Evolutionary conservation across 257 asterid species (phyloP), one percentile per base, ranked within the genome.

Genomic region (Solanum ossicruentum): DNA sequence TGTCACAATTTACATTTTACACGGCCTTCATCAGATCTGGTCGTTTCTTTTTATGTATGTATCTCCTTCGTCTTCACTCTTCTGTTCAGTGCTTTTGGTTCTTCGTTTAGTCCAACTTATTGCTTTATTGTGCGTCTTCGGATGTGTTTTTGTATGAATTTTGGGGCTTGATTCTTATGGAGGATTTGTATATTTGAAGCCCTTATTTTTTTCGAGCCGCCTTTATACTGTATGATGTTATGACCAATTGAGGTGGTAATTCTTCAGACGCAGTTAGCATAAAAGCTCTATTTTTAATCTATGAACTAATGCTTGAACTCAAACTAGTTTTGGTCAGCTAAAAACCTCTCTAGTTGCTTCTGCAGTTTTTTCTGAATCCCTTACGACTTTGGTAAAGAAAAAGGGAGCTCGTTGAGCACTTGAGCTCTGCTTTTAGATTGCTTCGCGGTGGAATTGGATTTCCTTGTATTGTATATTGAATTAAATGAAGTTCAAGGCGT

Each of bases 401-500:
- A 63, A 16, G 41, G 11, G 57, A 5, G 75, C 84, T 2, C 21
- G 70, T n/a, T 7, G 54, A 13, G 32, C 77, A 20, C 56, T 51
- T 61, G 65, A 58, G 67, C 18, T 0, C 43, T 43, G 8, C 47
- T 51, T 36, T 5, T 82, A 13, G 41, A 67, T 66, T 54, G 13
- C 17, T 83, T 63, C 49, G 10, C 20, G 17, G 36, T 7, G 77
- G 60, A 66, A 63, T 47, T 32, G 13, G 8, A 18, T 36, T 82
- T 49, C 21, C 58, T 63, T 63, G 65, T 54, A 83, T 65, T 47
- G 79, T 8, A 45, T 18, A 12, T 69, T 52, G 81, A 54, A 69
- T 55, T n/a, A 57, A 28, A 95, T 95, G 99, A 96, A 93, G 87
- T 95, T 93, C 91, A 93, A 94, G 88, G 99, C 99, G 0, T 92